These are phyloP conservation scores for Meira nashicola DNA, from an alignment of 1,284 basidiomycete species.

Conservation along the genomic window DNA sequence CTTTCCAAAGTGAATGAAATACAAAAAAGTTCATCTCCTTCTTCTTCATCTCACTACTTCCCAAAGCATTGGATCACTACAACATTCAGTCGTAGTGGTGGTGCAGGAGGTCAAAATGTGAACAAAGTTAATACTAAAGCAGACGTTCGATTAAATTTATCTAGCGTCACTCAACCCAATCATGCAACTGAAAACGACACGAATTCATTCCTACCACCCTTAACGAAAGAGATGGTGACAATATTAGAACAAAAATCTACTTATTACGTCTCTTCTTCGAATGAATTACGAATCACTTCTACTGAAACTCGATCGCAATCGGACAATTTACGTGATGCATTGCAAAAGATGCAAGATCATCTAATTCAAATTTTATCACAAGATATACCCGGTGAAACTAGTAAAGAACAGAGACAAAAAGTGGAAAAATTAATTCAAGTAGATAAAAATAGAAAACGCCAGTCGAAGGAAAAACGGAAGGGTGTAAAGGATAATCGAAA, in stretches of 20 bases:
- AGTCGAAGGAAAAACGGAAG: slow-evolving; percentile 6
- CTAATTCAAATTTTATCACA: neutral
- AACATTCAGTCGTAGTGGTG: slow-evolving; percentile 1
- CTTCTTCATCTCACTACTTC: neutral
- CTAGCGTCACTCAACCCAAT: neutral
- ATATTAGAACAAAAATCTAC: slow-evolving; percentile 1
- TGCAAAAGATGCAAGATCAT: slow-evolving; percentile 9
- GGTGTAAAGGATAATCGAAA: slow-evolving; percentile 1
- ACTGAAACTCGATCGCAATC: slow-evolving; percentile 4
- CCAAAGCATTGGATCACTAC: slow-evolving; percentile 9
- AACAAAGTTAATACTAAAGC: slow-evolving; percentile 8
- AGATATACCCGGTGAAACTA: slow-evolving; percentile 2
- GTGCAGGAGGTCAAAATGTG: slow-evolving; percentile 11
- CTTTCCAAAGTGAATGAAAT: neutral
- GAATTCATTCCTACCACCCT: neutral
- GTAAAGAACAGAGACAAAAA: neutral
- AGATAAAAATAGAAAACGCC: slow-evolving; percentile 6
- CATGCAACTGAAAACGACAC: too few species aligned
- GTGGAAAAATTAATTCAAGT: slow-evolving; percentile 1
- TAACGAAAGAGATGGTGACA: neutral
- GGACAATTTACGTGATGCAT: slow-evolving; percentile 5
- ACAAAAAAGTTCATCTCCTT: neutral
- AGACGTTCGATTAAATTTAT: slow-evolving; percentile 2
- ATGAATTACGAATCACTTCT: neutral
- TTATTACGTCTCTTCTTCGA: slow-evolving; percentile 6